phyloP scores from a whole-genome alignment of 1,139 yeast genomes.

The Yamadazyma triangularis region DNA sequence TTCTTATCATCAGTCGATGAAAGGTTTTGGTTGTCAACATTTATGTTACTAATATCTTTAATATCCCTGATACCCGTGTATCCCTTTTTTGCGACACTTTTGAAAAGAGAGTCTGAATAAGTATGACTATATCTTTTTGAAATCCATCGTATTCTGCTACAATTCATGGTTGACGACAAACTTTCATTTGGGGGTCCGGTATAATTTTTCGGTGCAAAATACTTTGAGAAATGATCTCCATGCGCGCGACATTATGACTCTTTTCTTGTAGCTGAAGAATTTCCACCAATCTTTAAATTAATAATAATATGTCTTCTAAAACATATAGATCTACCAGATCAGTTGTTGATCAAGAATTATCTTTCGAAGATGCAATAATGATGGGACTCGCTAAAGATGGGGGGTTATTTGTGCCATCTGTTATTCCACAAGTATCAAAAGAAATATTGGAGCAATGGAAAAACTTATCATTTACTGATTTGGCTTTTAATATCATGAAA shows the following conservation, averaged over 20 bases:
- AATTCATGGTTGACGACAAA: too few relatives aligned
- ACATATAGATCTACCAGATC: constrained; percentile 88
- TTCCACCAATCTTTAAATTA: too few relatives aligned
- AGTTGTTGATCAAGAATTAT: constrained; percentile 41
- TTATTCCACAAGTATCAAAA: constrained; percentile 64
- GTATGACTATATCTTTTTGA: background rate
- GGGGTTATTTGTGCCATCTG: constrained; percentile 86
- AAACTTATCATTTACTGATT: constrained; percentile 70
- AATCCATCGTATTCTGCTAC: background rate
- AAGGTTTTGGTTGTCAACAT: background rate
- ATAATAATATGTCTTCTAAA: constrained; percentile 35
- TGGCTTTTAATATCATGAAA: constrained; percentile 83
- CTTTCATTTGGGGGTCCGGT: too few relatives aligned
- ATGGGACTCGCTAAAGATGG: constrained; percentile 96
- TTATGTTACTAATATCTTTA: background rate
- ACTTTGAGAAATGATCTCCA: too few relatives aligned
- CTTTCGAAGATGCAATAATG: constrained; percentile 90
- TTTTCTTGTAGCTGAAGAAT: constrained; percentile 1
- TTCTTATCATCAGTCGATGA: constrained; percentile 39
- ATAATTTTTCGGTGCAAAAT: too few relatives aligned
- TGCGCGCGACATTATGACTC: constrained; percentile 2
- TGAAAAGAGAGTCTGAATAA: background rate
- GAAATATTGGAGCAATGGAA: constrained; percentile 67
- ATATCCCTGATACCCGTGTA: background rate
- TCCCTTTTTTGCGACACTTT: background rate